Evolutionary conservation across 768 basidiomycete species (phyloP).

Genomic region (Lyophyllum atratum): DNA sequence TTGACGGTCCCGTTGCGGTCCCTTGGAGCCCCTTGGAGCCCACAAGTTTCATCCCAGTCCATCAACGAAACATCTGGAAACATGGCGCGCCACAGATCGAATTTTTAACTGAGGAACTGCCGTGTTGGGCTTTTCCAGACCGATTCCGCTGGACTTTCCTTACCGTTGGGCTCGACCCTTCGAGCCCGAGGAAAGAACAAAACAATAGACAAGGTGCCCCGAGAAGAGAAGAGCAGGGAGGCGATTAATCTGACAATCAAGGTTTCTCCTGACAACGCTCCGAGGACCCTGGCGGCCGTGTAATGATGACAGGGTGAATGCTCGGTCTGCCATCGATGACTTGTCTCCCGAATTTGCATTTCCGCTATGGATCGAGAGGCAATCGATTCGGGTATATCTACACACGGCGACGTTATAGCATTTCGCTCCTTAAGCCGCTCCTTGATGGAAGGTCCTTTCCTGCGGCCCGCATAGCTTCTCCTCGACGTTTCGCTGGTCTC

Average conservation of each 20-base stretch:
- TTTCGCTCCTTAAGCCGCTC: background rate
- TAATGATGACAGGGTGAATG: constrained; percentile 16
- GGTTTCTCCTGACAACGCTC: background rate
- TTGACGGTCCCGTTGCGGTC: background rate
- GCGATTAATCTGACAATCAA: background rate
- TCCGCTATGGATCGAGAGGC: background rate
- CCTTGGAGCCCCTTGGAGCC: background rate
- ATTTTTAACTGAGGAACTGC: background rate
- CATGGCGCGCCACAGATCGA: background rate
- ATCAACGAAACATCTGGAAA: too few relatives aligned
- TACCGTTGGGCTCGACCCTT: background rate
- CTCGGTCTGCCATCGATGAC: background rate
- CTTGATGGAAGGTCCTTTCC: constrained; percentile 3
- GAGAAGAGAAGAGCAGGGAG: background rate
- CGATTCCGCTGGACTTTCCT: too few relatives aligned
- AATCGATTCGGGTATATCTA: constrained; percentile 1
- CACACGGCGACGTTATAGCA: constrained; percentile 9
- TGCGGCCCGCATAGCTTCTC: constrained; percentile 1
- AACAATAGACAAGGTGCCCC: background rate
- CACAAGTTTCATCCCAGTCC: background rate
- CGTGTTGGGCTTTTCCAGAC: background rate
- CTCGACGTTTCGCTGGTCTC: constrained; percentile 4
- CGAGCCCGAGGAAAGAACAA: background rate
- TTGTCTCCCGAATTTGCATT: constrained; percentile 5
- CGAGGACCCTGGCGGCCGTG: background rate